Evolutionary conservation across 805 yeast genomes (phyloP), one percentile per base, ranked within the genome.

Genomic region (Metschnikowia gelsemii): DNA sequence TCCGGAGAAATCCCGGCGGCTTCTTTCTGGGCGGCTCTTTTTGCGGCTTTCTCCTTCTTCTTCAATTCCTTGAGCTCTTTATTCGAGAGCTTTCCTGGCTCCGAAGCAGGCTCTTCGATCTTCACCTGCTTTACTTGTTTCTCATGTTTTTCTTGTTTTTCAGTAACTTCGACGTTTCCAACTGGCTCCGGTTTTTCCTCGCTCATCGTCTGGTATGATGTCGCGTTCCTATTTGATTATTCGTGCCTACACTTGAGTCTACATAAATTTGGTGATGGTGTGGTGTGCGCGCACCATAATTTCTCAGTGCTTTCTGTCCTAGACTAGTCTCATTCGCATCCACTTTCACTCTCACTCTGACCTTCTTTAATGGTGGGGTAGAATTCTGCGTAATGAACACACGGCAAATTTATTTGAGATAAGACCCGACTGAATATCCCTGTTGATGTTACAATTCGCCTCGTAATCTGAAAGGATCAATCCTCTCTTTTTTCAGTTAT

Each of bases 21-120:
- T 51, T 76, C 85, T 58, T 87, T 89, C 49, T 82, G 79, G 2
- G 96, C 96, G 2, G 96, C 93, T 60, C 98, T 75, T 61, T 87
- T 87, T 28, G 93, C 95, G 11, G 93, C 93, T 66, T 91, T 90
- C 57, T 89, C 96, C 54, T 79, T 79, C 70, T 89, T 90, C 61
- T 88, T 87, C 61, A 82, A 68, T 54, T 87, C 96, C 61, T 90
- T 90, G 47, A 87, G 71, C 62, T 90, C 95, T 55, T 88, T 89
- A 51, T 87, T 87, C 8, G 86, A 64, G 32, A 83, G 70, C 31
- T 42, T 33, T 12, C 46, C 51, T 12, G 41, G 38, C 11, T 45
- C 49, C 13, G 37, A 22, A 5, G 34, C 48, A 8, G 35, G 32
- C 32, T 37, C 37, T 13, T 32, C 43, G 19, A 34, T 21, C 41